Percentiles rank a stretch among this genome's conserved stretches.
Evolutionary conservation across 2,329 filamentous ascomycete genomes (phyloP).

Genomic region (Penicillium sp.): DNA sequence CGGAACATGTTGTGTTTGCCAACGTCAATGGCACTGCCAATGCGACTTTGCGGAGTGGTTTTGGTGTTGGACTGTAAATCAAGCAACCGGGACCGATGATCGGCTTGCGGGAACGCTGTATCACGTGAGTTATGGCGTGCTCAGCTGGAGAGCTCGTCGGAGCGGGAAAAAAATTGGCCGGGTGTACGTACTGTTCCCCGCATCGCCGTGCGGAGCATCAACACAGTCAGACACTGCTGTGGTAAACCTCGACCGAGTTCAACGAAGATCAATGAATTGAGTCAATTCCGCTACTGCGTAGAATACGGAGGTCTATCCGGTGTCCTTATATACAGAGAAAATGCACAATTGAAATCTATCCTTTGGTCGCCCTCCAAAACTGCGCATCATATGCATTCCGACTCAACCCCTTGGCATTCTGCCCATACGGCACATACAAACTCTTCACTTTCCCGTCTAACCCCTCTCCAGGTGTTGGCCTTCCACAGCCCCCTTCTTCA

Average conservation of each 20-base stretch:
- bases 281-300: too few relatives aligned
- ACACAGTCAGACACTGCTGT: background rate
- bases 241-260: too few relatives aligned
- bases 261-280: too few relatives aligned
- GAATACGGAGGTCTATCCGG: background rate
- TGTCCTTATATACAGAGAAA: too few relatives aligned
- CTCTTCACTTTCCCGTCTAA: slow-evolving; percentile 25
- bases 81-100: slow-evolving; percentile 25
- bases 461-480: slow-evolving; percentile 39
- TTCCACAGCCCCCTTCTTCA: slow-evolving; percentile 49
- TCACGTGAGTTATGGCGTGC: slow-evolving; percentile 10
- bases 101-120: slow-evolving; percentile 27
- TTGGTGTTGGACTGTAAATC: background rate
- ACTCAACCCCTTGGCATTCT: slow-evolving; percentile 56
- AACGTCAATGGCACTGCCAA: slow-evolving; percentile 16
- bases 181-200: too few relatives aligned
- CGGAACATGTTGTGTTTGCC: slow-evolving; percentile 65
- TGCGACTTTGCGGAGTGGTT: background rate
- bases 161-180: background rate
- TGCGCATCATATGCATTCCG: slow-evolving; percentile 61
- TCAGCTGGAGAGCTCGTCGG: background rate
- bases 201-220: background rate
- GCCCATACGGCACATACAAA: slow-evolving; percentile 56
- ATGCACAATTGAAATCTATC: background rate
- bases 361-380: slow-evolving; percentile 53